Evolutionary conservation across 2,329 filamentous ascomycete species (phyloP).

Genomic region (Fusarium sp.): DNA sequence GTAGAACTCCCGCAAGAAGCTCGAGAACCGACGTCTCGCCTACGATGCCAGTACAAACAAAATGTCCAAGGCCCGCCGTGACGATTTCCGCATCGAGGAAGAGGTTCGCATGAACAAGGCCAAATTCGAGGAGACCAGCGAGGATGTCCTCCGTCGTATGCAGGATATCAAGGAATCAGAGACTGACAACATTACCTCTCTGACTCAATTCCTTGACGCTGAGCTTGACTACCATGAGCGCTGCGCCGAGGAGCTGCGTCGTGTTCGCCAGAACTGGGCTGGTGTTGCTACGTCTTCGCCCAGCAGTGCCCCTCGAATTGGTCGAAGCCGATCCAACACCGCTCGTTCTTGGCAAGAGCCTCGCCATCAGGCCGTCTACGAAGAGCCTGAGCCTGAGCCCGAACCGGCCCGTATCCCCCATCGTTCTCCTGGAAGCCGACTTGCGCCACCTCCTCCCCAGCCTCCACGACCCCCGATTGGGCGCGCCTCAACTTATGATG

Average conservation of each 20-base stretch:
- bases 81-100: conserved; percentile 94
- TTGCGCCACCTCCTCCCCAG: conserved; percentile 55
- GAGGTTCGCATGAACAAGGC: conserved; percentile 91
- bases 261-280: conserved; percentile 65
- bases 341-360: conserved; percentile 62
- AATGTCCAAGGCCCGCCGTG: conserved; percentile 93
- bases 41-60: conserved; percentile 93
- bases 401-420: conserved; percentile 61
- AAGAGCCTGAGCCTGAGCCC: conserved; percentile 53
- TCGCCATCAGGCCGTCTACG: conserved; percentile 52
- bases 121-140: conserved; percentile 95
- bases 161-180: conserved; percentile 96
- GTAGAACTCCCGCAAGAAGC: conserved; percentile 87
- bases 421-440: conserved; percentile 56
- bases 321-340: conserved; percentile 65
- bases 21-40: conserved; percentile 88
- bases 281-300: conserved; percentile 49
- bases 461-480: conserved; percentile 56
- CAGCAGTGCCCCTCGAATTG: conserved; percentile 35
- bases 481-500: conserved; percentile 55
- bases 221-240: conserved; percentile 93
- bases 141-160: conserved; percentile 94
- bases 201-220: conserved; percentile 87
- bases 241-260: conserved; percentile 84
- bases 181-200: conserved; percentile 83